Evolutionary conservation across 1,139 yeast genomes (phyloP).

Genomic region (Kluyveromyces sp.): DNA sequence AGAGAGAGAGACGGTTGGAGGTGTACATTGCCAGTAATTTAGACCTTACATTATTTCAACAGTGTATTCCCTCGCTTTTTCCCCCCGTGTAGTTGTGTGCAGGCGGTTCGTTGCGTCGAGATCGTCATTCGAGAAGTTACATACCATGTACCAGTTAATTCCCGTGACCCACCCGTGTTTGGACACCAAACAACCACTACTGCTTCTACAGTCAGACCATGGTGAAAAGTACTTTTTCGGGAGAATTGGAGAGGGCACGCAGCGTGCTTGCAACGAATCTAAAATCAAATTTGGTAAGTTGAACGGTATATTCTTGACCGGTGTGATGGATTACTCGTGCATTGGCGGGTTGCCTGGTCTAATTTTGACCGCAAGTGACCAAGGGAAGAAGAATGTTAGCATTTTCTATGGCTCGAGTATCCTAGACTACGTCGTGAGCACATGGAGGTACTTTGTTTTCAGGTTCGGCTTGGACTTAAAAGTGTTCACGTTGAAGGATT

Average conservation of each 20-base stretch:
- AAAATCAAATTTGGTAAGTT: slow-evolving; percentile 48
- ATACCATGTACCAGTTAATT: slow-evolving; percentile 31
- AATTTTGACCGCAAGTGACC: slow-evolving; percentile 76
- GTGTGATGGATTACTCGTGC: slow-evolving; percentile 62
- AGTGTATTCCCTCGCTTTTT: not conserved
- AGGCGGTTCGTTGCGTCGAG: not conserved
- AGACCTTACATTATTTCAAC: not conserved
- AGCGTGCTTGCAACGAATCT: slow-evolving; percentile 55
- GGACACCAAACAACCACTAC: slow-evolving; percentile 53
- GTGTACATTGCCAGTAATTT: not conserved
- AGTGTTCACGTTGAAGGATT: slow-evolving; percentile 36
- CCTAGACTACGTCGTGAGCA: slow-evolving; percentile 51
- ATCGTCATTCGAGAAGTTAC: not conserved
- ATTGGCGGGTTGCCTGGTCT: slow-evolving; percentile 89
- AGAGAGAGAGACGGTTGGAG: not conserved
- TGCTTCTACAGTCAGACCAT: slow-evolving; percentile 42
- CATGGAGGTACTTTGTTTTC: slow-evolving; percentile 89
- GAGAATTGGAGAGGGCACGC: slow-evolving; percentile 77
- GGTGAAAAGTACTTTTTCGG: slow-evolving; percentile 66
- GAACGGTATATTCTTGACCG: slow-evolving; percentile 65
- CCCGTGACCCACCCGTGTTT: slow-evolving; percentile 48
- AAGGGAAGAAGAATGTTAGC: slow-evolving; percentile 47
- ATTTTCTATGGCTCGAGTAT: slow-evolving; percentile 40
- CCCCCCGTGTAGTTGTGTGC: not conserved
- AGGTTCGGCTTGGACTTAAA: slow-evolving; percentile 61